Evolutionary conservation across 306 rosid genomes (phyloP).

Genomic region (Citrullus mucosospermus): DNA sequence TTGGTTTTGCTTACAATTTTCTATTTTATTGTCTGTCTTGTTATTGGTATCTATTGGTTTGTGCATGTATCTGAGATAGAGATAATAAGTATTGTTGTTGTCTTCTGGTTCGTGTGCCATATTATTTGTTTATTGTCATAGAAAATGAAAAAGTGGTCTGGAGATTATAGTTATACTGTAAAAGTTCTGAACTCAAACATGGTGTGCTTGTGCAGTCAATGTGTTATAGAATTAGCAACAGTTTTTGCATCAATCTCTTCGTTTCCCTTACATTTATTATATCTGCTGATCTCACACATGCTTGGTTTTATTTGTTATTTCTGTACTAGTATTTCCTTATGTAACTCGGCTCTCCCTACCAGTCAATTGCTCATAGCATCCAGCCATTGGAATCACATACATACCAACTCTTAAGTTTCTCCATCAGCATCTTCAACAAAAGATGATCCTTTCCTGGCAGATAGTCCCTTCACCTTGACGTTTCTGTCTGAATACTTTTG

Average conservation of each 20-base stretch:
- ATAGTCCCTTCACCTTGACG: background rate
- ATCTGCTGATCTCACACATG: background rate
- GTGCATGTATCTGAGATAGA: constrained; percentile 74
- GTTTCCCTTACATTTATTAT: background rate
- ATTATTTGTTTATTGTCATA: constrained; percentile 33
- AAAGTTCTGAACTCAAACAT: constrained; percentile 41
- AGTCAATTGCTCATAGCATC: background rate
- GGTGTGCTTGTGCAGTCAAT: constrained; percentile 58
- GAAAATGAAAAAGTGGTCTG: constrained; percentile 59
- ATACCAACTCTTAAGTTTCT: background rate
- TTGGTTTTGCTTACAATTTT: constrained; percentile 43
- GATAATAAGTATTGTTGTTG: constrained; percentile 52
- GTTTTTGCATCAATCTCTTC: background rate
- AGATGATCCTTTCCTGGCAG: background rate
- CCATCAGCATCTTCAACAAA: background rate
- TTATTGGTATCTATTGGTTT: constrained; percentile 43
- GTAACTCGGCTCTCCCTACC: background rate
- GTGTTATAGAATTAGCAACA: constrained; percentile 32
- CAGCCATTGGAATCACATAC: background rate
- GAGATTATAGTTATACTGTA: constrained; percentile 61
- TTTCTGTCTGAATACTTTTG: background rate
- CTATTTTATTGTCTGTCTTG: constrained; percentile 28
- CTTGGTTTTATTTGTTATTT: background rate
- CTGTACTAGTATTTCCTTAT: background rate
- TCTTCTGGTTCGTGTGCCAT: constrained; percentile 40